Evolutionary conservation across 495 filamentous ascomycete genomes (phyloP), one percentile per base, ranked within the genome.

Genomic region (Talaromyces borbonicus): DNA sequence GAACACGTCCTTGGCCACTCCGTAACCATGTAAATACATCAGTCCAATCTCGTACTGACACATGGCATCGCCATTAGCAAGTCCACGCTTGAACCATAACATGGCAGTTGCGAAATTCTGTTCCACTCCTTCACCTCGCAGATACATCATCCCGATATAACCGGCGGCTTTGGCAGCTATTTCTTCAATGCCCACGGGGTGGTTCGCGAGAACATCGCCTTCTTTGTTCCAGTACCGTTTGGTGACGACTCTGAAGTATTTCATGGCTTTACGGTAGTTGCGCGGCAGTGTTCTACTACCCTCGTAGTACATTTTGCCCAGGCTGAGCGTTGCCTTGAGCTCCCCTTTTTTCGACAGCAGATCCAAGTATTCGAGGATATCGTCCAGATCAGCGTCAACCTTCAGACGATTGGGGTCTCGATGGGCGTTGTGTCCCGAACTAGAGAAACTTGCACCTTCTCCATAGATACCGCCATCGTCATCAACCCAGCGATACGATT

Each of bases 291-390:
- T 79, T 48, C 81, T 74, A 18, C 85, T 80, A 0, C 92, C 92
- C 48, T 97, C 90, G 54, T 96, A 97, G 53, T 95, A 80, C 48
- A 96, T 77, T 47, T 84, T 80, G 15, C 85, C 92, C 0, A 98
- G 70, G 45, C 82, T 89, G 59, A 88, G 95, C 0, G 87, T 93
- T 3, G 92, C 87, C 55, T 88, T 92, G 50, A 93, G 75, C 53
- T 97, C 88, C 5, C 90, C 90, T 57, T 96, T 96, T 49, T 87
- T 78, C 5, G 89, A 89, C 80, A 96, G 83, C 42, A 97, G 69
- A 59, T 96, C 89, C 53, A 96, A 67, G 53, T 93, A 99, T 60
- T 99, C 92, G 45, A 97, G 74, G 14, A 97, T 80, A 62, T 97
- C 90, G 47, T 96, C 92, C 36, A 96, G 72, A 11, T 86, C 83